Base-by-base conservation (phyloP, 352 stramenopile species). In the Phytophthora capsici region DNA sequence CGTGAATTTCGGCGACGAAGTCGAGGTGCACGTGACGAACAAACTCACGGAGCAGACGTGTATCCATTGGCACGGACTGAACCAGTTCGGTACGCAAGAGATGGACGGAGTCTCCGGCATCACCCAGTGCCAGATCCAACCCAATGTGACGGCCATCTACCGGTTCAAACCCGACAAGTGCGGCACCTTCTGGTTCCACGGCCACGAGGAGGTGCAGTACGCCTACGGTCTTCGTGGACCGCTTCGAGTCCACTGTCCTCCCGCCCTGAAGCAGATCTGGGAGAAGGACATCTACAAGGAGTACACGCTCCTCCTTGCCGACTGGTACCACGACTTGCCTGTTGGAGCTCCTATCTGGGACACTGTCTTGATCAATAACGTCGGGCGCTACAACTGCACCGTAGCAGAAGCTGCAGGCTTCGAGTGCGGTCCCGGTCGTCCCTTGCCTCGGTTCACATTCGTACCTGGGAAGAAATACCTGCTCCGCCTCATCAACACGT, bases 51-150 rank as follows among this genome's bases (percentile, higher is more conserved):
- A 76, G 52, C 47, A 64, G 37, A 80, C 72, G 57, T 77, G 73
- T 26, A 73, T 84, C 34, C 76, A 84, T n/a, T 84, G 73, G 76
- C 76, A 84, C 37, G 76, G 76, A 16, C 36, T 84, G 16, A 59
- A 36, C 19, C 76, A 84, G 55, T 67, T 71, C 50, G 62, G 65
- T 9, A 82, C 71, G 0, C 66, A 78, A 34, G 73, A 80, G 41
- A 82, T 80, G 76, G 76, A 84, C 41, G 76, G 76, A 5, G 47
- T 72, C 23, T 84, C 76, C 0, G 69, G 70, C 45, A 77, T 82
- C 60, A 84, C 76, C 20, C 76, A 84, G 37, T 84, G 76, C 50
- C 63, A 69, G 38, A 84, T 84, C 45, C 69, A 67, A 22, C 70
- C 76, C 7, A 63, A 71, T 13, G 50, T 68, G 44, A 78, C 65